Base-by-base conservation (phyloP, 805 yeast species). In the Torulaspora quercuum region DNA sequence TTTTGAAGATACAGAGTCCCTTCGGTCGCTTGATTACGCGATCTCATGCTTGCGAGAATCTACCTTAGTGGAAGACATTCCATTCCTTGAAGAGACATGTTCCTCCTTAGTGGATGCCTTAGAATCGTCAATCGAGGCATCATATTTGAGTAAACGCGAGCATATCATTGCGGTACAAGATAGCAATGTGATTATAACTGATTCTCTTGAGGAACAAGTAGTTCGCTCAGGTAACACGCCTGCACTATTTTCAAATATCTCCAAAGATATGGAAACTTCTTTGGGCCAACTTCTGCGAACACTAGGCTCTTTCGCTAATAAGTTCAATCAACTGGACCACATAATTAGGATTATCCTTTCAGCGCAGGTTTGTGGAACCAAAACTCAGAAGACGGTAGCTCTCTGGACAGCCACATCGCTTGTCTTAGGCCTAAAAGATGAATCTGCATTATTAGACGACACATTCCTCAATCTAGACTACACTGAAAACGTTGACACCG, bases 401-500 rank as follows among this genome's bases (percentile, higher is more conserved):
- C 38, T 70, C 11, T 73, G 76, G 77, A 48, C 69, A 3, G 39
- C 64, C 0, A 58, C 68, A 10, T 52, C 48, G 25, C 34, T 69
- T 21, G 35, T 63, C 12, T 45, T 52, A 25, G 62, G 64, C 3
- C 42, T 44, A 25, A 10, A 34, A 20, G 42, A 18, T 29, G 41
- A 56, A 12, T 59, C 45, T 7, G 57, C 46, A 11, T 46, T 45
- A 1, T 37, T 26, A 6, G 55, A 41, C 4, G 31, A 46, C 5
- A 42, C 25, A 8, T 33, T 20, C 7, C 38, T 48, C 1, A 43
- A 41, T 4, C 41, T 44, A 12, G 46, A 33, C 17, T 41, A 41
- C 9, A 24, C 27, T 1, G 30, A 17, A n/a, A 33, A 33, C 2
- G 13, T 26, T 11, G 37, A 32, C 8, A 37, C 43, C 6, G 59